These are phyloP conservation scores for Sabuloglossum arenarium DNA, from an alignment of 495 filamentous ascomycete species.

Conservation along the genomic window DNA sequence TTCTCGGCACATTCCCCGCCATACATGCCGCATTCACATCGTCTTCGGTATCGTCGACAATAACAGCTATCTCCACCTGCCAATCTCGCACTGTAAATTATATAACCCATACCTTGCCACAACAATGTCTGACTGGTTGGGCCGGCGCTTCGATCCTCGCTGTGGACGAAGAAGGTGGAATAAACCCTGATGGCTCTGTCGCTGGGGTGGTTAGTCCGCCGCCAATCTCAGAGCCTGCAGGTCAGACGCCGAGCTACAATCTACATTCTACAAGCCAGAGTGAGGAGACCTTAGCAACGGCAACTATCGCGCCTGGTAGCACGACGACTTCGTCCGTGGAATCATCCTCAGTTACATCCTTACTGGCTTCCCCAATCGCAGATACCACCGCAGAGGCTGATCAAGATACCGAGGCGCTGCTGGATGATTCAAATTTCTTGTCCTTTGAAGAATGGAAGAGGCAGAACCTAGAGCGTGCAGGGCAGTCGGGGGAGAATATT, in stretches of 20 bases:
- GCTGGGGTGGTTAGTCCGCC: no score
- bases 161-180: neutral
- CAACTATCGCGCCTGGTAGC: neutral
- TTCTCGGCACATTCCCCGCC: neutral
- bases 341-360: neutral
- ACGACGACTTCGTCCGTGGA: neutral
- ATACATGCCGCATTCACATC: neutral
- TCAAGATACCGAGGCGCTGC: slow-evolving; percentile 40
- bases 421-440: slow-evolving; percentile 73
- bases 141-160: neutral
- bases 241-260: neutral
- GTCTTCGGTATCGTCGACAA: neutral
- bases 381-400: slow-evolving; percentile 14
- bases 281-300: neutral
- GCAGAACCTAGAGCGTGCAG: slow-evolving; percentile 71
- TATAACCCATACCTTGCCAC: slow-evolving; percentile 57
- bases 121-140: slow-evolving; percentile 46
- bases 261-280: neutral
- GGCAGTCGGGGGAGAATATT: slow-evolving; percentile 61
- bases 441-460: slow-evolving; percentile 98
- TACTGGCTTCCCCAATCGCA: neutral
- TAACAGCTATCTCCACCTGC: slow-evolving; percentile 26
- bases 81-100: slow-evolving; percentile 54
- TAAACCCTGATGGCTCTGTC: neutral
- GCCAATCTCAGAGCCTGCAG: neutral